Percentiles rank a stretch among this genome's conserved stretches.
phyloP scores from a whole-genome alignment of 2,329 filamentous ascomycete species.

The Scorias spongiosa region DNA sequence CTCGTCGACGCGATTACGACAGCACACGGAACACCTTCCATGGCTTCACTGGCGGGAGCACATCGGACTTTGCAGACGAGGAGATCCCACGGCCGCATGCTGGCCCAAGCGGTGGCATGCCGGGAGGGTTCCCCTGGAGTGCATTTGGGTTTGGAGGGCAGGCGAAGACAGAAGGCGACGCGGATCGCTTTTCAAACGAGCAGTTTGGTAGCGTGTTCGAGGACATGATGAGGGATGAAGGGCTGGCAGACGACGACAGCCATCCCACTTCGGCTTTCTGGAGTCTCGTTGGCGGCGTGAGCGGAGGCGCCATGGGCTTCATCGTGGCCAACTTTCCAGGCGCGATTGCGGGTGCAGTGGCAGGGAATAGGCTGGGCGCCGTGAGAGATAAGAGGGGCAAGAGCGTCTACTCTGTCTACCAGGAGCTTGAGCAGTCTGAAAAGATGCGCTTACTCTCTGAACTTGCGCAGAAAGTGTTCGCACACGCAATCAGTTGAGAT shows the following conservation, averaged over 20 bases:
- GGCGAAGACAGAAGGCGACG: constrained; percentile 29
- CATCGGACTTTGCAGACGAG: constrained; percentile 32
- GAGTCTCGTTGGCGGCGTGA: constrained; percentile 69
- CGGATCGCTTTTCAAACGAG: constrained; percentile 43
- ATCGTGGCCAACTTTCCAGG: constrained; percentile 90
- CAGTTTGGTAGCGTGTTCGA: constrained; percentile 64
- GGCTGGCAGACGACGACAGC: constrained; percentile 54
- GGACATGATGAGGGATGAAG: constrained; percentile 39
- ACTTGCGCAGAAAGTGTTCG: constrained; percentile 74
- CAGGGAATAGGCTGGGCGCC: constrained; percentile 80
- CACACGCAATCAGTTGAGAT: constrained; percentile 51
- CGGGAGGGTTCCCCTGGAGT: constrained; percentile 60
- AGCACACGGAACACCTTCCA: constrained; percentile 45
- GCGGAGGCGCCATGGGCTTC: constrained; percentile 82
- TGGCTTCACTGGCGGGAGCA: constrained; percentile 30
- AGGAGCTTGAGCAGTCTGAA: constrained; percentile 72
- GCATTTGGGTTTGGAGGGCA: constrained; percentile 44
- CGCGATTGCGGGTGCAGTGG: constrained; percentile 75
- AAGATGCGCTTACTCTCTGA: constrained; percentile 68
- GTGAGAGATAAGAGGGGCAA: constrained; percentile 83
- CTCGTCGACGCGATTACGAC: constrained; percentile 72
- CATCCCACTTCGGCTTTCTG: constrained; percentile 62
- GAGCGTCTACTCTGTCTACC: constrained; percentile 85
- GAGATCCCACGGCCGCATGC: constrained; percentile 29
- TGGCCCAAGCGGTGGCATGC: constrained; percentile 19